A percentile compares a stretch with the other conserved stretches of the same genome.
phyloP scores from a whole-genome alignment of 495 filamentous ascomycete species.

The Penicillium subrubescens region DNA sequence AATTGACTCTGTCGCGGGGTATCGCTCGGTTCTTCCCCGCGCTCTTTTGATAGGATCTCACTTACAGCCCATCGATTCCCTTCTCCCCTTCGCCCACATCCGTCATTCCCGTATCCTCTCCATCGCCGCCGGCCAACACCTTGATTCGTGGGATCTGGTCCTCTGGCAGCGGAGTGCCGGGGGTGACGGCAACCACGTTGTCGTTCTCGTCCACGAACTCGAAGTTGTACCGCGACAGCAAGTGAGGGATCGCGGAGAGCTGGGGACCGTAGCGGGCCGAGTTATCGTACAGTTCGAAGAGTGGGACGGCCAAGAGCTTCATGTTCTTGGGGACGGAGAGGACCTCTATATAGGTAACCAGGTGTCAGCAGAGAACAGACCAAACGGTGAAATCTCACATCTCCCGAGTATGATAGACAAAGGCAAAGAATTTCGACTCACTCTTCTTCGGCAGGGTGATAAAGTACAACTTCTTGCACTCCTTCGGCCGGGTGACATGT shows the following conservation, averaged over 20 bases:
- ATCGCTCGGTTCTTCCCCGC: background rate
- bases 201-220: constrained; percentile 97
- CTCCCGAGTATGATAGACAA: background rate
- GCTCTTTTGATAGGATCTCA: background rate
- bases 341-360: constrained; percentile 63
- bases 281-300: constrained; percentile 98
- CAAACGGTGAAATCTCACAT: background rate
- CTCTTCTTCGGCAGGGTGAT: constrained; percentile 91
- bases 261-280: constrained; percentile 93
- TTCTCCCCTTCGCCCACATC: constrained; percentile 35
- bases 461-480: constrained; percentile 99
- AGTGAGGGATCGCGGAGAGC: constrained; percentile 91
- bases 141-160: constrained; percentile 62
- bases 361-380: constrained; percentile 13
- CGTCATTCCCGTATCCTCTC: constrained; percentile 47
- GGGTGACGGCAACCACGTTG: constrained; percentile 83
- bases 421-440: constrained; percentile 45
- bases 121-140: constrained; percentile 70
- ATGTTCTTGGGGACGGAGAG: constrained; percentile 98
- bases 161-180: constrained; percentile 55
- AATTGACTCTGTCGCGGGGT: background rate
- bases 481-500: constrained; percentile 93
- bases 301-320: constrained; percentile 94
- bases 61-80: constrained; percentile 19
- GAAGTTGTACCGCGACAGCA: constrained; percentile 93